phyloP scores from a whole-genome alignment of 371 early-diverging fungal genomes.

The Apophysomyces ossiformis region DNA sequence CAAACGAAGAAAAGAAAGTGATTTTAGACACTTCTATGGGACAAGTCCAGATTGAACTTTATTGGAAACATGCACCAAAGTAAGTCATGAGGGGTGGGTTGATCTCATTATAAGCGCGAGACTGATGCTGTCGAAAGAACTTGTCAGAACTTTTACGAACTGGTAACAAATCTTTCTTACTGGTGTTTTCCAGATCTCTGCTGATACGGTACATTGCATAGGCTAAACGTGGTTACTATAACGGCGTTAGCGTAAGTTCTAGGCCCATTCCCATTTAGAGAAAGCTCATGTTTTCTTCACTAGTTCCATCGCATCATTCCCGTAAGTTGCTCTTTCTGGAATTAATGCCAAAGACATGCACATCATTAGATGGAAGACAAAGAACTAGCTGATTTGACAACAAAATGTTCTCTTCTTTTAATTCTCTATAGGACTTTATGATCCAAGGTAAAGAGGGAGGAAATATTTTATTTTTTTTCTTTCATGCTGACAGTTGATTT shows the following conservation, averaged over 20 bases:
- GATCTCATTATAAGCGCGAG: no score
- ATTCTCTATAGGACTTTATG: slow-evolving; percentile 68
- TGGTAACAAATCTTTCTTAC: slow-evolving; percentile 41
- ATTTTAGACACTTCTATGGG: slow-evolving; percentile 73
- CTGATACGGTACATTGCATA: slow-evolving; percentile 19
- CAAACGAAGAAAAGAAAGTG: slow-evolving; percentile 36
- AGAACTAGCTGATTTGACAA: neutral
- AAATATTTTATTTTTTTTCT: neutral
- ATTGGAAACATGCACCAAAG: slow-evolving; percentile 75
- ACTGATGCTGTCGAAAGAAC: slow-evolving; percentile 43
- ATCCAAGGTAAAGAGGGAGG: slow-evolving; percentile 65
- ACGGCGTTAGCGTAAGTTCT: slow-evolving; percentile 66
- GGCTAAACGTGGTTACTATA: slow-evolving; percentile 71
- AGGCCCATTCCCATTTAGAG: neutral
- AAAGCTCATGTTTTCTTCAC: neutral
- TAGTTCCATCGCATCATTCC: slow-evolving; percentile 83
- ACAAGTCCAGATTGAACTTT: slow-evolving; percentile 67
- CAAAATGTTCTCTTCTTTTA: neutral
- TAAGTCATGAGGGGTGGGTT: slow-evolving; percentile 18
- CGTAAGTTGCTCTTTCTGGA: slow-evolving; percentile 33
- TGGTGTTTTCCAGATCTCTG: neutral
- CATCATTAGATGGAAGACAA: neutral
- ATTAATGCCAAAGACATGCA: neutral
- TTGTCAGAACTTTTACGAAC: slow-evolving; percentile 78
- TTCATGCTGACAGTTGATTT: no score